Evolutionary conservation across 371 early-diverging fungal genomes (phyloP), one percentile per base, ranked within the genome.

Genomic region (Mucor sp.): DNA sequence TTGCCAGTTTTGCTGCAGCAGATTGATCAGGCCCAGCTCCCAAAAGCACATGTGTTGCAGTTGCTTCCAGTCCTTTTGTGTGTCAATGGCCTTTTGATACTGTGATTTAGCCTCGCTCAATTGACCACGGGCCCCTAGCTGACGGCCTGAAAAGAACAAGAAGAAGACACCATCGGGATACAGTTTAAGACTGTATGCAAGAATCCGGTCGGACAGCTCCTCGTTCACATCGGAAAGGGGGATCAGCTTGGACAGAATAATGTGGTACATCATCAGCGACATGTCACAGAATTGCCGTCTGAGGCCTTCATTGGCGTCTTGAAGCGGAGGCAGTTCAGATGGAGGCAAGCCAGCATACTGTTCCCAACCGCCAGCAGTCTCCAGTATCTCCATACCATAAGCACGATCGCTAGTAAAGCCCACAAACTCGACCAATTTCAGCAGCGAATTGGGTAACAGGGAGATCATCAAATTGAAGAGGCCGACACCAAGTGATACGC

Each of bases 1-100:
- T 44, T 70, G 66, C 88, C 88, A 93, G 25, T 87, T 66, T 11
- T 83, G 78, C 44, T 88, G 72, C 15, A 82, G 69, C 14, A 83
- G 66, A 48, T 78, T 69, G 48, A 83, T 83, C 6, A 86, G 58
- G 1, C 86, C 89, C 12, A 89, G 72, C 62, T 93, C 93, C 94
- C 94, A 94, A 63, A 86, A 87, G 43, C 92, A 90, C 65, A 92
- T 82, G 67, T 94, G 93, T 44, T 86, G 85, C 55, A 94, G 76
- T 75, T 92, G 92, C 39, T 84, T 81, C 93, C 93, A 94, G 14
- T 91, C 90, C 33, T 78, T 76, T 66, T 75, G 86, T n/a, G 71
- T 77, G 7, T 70, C 71, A 44, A 88, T 82, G 5, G 88, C 80
- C 32, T 68, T 68, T 43, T 72, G 53, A 60, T 87, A 90, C 37